A percentile compares a stretch with the other conserved stretches of the same genome.
Conservation (phyloP, 1,139 yeast species). For the Dujonia santamariae region DNA sequence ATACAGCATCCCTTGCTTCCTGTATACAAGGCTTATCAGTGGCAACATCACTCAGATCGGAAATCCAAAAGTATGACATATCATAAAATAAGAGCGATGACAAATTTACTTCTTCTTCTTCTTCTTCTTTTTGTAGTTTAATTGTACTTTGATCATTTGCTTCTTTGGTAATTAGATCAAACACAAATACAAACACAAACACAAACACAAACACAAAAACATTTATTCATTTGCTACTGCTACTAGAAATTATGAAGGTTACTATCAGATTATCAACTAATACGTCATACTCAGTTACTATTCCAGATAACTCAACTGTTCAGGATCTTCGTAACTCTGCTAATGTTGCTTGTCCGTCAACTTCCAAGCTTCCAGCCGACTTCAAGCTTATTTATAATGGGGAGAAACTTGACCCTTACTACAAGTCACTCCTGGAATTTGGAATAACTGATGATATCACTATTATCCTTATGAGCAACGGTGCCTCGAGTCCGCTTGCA, state of each 20-base stretch:
- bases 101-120: no score
- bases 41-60: no score
- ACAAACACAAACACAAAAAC: no score
- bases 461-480: conserved; percentile 45
- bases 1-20: no score
- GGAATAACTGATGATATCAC: conserved; percentile 24
- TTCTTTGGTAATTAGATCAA: no score
- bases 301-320: conserved; percentile 51
- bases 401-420: conserved; percentile 39
- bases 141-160: no score
- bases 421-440: conserved; percentile 22
- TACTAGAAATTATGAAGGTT: conserved; percentile 31
- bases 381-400: conserved; percentile 54
- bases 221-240: no score
- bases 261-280: conserved; percentile 45
- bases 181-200: no score
- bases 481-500: conserved; percentile 19
- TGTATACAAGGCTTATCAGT: no score
- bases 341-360: conserved; percentile 37
- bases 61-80: no score
- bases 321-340: conserved; percentile 46
- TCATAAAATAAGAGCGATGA: no score
- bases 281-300: conserved; percentile 36
- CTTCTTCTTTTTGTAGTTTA: no score
- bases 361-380: conserved; percentile 31